Conservation (phyloP, 2,329 filamentous ascomycete species). For the Colletotrichum sp. region DNA sequence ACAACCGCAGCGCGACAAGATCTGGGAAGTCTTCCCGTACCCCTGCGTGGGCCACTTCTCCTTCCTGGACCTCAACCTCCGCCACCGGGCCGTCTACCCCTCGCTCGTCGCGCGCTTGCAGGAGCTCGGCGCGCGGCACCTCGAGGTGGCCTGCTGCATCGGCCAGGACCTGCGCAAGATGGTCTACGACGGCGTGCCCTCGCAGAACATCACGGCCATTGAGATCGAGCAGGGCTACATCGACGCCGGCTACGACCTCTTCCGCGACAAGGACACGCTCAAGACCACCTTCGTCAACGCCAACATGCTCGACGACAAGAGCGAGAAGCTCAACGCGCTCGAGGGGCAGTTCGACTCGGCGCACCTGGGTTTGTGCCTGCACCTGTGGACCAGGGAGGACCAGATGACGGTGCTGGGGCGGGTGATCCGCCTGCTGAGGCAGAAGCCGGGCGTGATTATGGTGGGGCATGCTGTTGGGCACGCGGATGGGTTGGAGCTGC, state of each 20-base stretch:
- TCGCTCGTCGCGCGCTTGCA: slow-evolving; percentile 20
- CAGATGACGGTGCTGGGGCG: slow-evolving; percentile 19
- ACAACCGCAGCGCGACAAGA: slow-evolving; percentile 5
- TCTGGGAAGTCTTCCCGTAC: slow-evolving; percentile 20
- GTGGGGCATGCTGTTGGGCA: slow-evolving; percentile 18
- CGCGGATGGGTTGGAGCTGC: background rate
- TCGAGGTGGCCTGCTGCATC: slow-evolving; percentile 33
- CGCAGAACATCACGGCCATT: slow-evolving; percentile 23
- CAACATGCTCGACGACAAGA: slow-evolving; percentile 23
- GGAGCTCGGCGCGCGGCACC: slow-evolving; percentile 18
- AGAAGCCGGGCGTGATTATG: slow-evolving; percentile 10
- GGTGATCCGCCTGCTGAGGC: slow-evolving; percentile 7
- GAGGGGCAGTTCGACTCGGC: slow-evolving; percentile 24
- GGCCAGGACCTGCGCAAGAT: slow-evolving; percentile 30
- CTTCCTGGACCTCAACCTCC: slow-evolving; percentile 20
- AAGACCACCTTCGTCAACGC: slow-evolving; percentile 23
- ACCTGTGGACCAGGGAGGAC: slow-evolving; percentile 25
- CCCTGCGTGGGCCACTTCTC: slow-evolving; percentile 20
- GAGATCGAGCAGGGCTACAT: slow-evolving; percentile 25
- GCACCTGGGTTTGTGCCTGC: slow-evolving; percentile 28
- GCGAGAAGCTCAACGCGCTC: slow-evolving; percentile 17
- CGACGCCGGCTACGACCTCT: slow-evolving; percentile 29
- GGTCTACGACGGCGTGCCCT: slow-evolving; percentile 26
- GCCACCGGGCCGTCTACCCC: background rate
- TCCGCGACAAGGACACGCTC: slow-evolving; percentile 26